These are phyloP conservation scores for Colletotrichum sp. DNA, from an alignment of 2,329 filamentous ascomycete genomes.

Conservation along the genomic window DNA sequence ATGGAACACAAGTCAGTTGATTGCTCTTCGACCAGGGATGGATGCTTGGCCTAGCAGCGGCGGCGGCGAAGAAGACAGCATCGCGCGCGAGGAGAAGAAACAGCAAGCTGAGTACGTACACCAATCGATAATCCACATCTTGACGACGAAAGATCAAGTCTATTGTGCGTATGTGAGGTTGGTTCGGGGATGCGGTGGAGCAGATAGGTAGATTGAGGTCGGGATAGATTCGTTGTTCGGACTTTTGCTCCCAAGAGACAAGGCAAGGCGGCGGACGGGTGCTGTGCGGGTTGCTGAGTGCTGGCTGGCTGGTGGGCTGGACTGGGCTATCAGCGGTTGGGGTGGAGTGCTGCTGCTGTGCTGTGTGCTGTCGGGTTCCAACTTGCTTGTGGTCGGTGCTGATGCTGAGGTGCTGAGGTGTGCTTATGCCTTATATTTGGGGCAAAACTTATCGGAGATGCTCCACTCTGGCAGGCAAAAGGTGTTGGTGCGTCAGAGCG, in stretches of 20 bases:
- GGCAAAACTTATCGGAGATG: background rate
- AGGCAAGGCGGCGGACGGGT: background rate
- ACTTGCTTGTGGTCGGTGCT: constrained; percentile 7
- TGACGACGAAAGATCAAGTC: constrained; percentile 31
- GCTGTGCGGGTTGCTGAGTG: background rate
- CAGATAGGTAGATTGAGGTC: constrained; percentile 10
- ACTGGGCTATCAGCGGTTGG: background rate
- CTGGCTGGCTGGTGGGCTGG: background rate
- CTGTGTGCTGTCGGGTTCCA: background rate
- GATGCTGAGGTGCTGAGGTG: background rate
- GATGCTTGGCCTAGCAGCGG: constrained; percentile 11
- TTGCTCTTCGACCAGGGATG: constrained; percentile 2
- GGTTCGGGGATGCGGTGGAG: constrained; percentile 18
- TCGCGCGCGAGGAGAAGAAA: background rate
- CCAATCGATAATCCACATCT: constrained; percentile 96
- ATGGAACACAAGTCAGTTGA: constrained; percentile 31
- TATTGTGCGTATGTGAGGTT: constrained; percentile 10
- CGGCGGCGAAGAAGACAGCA: constrained; percentile 23
- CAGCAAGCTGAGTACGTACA: constrained; percentile 64
- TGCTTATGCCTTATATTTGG: constrained; percentile 1
- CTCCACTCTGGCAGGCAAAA: background rate
- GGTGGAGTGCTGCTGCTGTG: constrained; percentile 4
- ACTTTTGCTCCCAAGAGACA: constrained; percentile 18
- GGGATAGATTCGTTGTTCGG: constrained; percentile 7
- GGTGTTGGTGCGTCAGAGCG: background rate